A percentile compares a stretch with the other conserved stretches of the same genome.
Evolutionary conservation across 257 asterid species (phyloP).

Genomic region (Capsicum chinense): DNA sequence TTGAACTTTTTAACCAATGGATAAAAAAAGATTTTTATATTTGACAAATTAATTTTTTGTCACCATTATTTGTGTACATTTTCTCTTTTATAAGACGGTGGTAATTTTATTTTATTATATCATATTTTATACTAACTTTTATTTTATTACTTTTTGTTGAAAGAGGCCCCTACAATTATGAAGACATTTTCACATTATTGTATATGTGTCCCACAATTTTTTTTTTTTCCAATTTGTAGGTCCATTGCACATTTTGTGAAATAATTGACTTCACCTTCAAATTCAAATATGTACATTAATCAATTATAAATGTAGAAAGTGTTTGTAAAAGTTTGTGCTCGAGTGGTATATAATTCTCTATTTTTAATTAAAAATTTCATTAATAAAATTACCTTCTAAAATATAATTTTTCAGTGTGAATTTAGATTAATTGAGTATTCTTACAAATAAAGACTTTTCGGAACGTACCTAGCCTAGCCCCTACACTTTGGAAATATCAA

Average conservation of each 20-base stretch:
- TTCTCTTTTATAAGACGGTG: neutral
- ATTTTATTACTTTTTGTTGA: neutral
- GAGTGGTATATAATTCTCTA: neutral
- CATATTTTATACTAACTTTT: too few species aligned
- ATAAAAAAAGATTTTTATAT: slow-evolving; percentile 12
- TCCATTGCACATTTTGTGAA: slow-evolving; percentile 27
- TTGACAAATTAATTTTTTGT: slow-evolving; percentile 1
- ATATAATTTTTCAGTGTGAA: neutral
- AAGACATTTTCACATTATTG: slow-evolving; percentile 35
- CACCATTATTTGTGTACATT: neutral
- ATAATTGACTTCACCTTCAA: slow-evolving; percentile 28
- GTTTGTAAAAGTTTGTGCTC: neutral
- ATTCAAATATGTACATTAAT: slow-evolving; percentile 6
- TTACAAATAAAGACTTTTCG: neutral
- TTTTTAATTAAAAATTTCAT: neutral
- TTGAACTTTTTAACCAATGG: neutral
- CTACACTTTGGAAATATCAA: neutral
- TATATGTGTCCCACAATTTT: neutral
- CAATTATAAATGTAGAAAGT: slow-evolving; percentile 26
- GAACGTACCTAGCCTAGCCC: neutral
- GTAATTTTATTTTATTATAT: neutral
- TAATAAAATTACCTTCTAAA: neutral
- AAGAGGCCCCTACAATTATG: slow-evolving; percentile 9
- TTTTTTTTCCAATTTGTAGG: slow-evolving; percentile 2
- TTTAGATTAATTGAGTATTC: neutral